Evolutionary conservation across 2,329 filamentous ascomycete genomes (phyloP), one percentile per base, ranked within the genome.

Genomic region (Paracoccidioides lutzii): DNA sequence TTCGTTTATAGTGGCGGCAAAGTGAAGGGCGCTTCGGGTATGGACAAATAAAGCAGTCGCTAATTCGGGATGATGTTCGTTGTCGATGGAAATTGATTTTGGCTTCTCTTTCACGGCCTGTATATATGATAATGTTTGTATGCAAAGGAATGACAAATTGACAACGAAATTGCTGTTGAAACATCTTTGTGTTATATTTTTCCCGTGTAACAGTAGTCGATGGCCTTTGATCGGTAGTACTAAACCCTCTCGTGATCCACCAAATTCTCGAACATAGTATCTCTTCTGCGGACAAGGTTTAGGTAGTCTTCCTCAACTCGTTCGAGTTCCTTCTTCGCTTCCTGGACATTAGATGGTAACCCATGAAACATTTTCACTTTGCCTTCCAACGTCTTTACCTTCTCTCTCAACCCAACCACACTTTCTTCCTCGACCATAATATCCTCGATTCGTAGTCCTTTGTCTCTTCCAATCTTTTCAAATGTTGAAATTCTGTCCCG

Each of bases 231-330:
- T 38, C 37, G 12, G 7, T 38, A 22, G 50, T 22, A 50, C 33
- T 49, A 53, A 15, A 45, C 33, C 42, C 30, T 40, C 43, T 44
- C 38, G 44, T 48, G 38, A 45, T 83, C 81, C 2, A 88, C 81
- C 49, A 93, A 67, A 1, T 77, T 79, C 66, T 91, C 88, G 66
- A 95, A 94, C 55, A 88, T 75, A 35, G 73, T 77, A 67, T 95
- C 88, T 54, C 90, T 79, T 61, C 78, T 76, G 60, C 76, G 76
- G 33, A 78, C 83, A 53, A 88, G 71, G 8, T 73, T 71, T 42
- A 78, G 76, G 48, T 95, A 73, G 64, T 89, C 81, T 1, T 74
- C 72, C 58, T 86, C 80, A 45, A 90, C 71, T 35, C 76, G 74
- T 60, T 87, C 85, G 33, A 95, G 76, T 66, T 88, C 83, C n/a